Percentiles rank a stretch among this genome's conserved stretches.
Evolutionary conservation across 176 grass and related monocot species (phyloP).

Genomic region (Oryza rufipogon): DNA sequence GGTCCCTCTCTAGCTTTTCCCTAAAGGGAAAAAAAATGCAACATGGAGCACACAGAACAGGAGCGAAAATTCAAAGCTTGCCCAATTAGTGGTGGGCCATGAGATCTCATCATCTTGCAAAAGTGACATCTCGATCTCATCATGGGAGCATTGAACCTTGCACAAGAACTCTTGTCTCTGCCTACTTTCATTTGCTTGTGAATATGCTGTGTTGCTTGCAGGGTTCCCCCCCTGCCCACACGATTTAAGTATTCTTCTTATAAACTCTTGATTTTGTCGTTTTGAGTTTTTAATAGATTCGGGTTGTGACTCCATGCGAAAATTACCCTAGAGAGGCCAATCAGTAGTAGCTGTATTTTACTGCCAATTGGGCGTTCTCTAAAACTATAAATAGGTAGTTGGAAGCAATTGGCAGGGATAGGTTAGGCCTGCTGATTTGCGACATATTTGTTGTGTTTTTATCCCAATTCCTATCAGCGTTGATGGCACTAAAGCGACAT

Average conservation of each 20-base stretch:
- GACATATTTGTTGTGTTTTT: background rate
- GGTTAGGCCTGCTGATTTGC: background rate
- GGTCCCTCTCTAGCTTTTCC: background rate
- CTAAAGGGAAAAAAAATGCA: background rate
- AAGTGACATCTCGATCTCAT: conserved; percentile 41
- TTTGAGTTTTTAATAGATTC: background rate
- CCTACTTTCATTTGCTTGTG: conserved; percentile 37
- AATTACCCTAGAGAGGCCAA: background rate
- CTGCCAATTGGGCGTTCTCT: background rate
- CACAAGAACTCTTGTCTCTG: conserved; percentile 9
- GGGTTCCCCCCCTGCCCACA: background rate
- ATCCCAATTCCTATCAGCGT: background rate
- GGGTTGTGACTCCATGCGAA: background rate
- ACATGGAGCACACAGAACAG: conserved; percentile 13
- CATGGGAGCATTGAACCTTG: conserved; percentile 26
- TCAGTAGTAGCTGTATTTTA: background rate
- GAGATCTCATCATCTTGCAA: conserved; percentile 12
- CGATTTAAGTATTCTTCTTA: background rate
- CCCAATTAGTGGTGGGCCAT: conserved; percentile 34
- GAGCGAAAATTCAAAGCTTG: background rate
- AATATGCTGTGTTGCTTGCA: conserved; percentile 36
- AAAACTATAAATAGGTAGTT: background rate
- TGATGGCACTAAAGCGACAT: background rate
- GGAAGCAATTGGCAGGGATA: background rate
- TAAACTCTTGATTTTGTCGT: background rate